Evolutionary conservation across 179 eudicot genomes (phyloP), one percentile per base, ranked within the genome.

Genomic region (Silene vulgaris): DNA sequence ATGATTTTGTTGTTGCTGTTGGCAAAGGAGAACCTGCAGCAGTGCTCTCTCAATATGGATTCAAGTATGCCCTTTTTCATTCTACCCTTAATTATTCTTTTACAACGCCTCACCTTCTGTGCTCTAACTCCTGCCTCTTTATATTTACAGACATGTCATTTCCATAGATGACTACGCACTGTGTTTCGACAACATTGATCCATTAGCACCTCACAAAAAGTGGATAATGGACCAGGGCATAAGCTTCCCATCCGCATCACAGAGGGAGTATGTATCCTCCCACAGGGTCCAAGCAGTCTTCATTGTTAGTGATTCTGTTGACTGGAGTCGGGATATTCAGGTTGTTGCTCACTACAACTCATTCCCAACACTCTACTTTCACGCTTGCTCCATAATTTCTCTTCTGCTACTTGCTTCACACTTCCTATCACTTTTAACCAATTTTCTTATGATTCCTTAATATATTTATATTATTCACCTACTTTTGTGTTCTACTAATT

Each of bases 291-390:
- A 78, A 71, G 97, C 97, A 61, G 92, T 82, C 35, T 95, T 93
- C 74, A 76, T 93, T 73, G 96, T 95, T 78, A 93, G 97, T 67
- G 99, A 95, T 84, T 71, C 99, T 62, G 84, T 92, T 78, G 99
- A 95, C 86, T 95, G 99, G 99, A 84, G 99, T 88, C 87, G 95
- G 78, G 99, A 95, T 77, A 76, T 95, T 84, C 97, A 95, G 99
- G 99, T 95, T 67, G 11, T 70, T 74, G 3, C 74, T 74, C 26
- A n/a, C 14, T 23, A 8, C 5, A 48, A 14, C 59, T 72, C 63
- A 3, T 20, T 73, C 67, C 48, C 7, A 11, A 32, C 14, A 37
- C 35, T 66, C 66, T 23, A 63, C 28, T 20, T 17, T 75, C 56
- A 64, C 5, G 61, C 60, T 57, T 9, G 17, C 71, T 62, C 65